A percentile compares a stretch with the other conserved stretches of the same genome.
phyloP scores from a whole-genome alignment of 1,284 basidiomycete species.

The Austroboletus novae-zelandiae region DNA sequence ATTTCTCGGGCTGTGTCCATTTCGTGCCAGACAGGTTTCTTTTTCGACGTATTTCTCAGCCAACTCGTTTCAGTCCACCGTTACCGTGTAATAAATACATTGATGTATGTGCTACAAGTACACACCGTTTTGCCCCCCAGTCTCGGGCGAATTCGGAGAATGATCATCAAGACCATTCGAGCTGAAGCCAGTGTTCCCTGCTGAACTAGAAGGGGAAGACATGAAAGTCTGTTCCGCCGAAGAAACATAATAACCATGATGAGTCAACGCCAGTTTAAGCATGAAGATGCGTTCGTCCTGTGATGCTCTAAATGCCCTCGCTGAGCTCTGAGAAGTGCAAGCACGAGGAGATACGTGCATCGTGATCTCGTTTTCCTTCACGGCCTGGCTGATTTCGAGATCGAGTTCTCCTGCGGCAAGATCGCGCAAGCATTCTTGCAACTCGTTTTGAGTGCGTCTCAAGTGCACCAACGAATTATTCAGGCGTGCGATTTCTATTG shows the following conservation, averaged over 20 bases:
- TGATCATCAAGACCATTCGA: conserved; percentile 15
- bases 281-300: conserved; percentile 71
- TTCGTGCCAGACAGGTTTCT: neutral
- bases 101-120: conserved; percentile 22
- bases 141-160: neutral
- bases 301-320: conserved; percentile 48
- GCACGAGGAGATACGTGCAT: conserved; percentile 35
- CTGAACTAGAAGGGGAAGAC: neutral
- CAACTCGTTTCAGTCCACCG: neutral
- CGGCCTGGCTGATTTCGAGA: conserved; percentile 45
- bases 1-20: neutral
- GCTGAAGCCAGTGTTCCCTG: conserved; percentile 1
- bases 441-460: conserved; percentile 57
- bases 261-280: conserved; percentile 56
- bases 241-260: conserved; percentile 55
- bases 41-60: neutral
- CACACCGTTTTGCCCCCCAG: conserved; percentile 16
- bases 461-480: conserved; percentile 71
- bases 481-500: conserved; percentile 70
- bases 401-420: conserved; percentile 35
- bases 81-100: no score
- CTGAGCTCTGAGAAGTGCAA: conserved; percentile 8
- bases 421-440: conserved; percentile 45
- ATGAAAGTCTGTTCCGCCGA: conserved; percentile 7
- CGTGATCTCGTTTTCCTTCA: conserved; percentile 52